phyloP scores from a whole-genome alignment of 169 alveolate genomes.

The Cryptosporidium ryanae region DNA sequence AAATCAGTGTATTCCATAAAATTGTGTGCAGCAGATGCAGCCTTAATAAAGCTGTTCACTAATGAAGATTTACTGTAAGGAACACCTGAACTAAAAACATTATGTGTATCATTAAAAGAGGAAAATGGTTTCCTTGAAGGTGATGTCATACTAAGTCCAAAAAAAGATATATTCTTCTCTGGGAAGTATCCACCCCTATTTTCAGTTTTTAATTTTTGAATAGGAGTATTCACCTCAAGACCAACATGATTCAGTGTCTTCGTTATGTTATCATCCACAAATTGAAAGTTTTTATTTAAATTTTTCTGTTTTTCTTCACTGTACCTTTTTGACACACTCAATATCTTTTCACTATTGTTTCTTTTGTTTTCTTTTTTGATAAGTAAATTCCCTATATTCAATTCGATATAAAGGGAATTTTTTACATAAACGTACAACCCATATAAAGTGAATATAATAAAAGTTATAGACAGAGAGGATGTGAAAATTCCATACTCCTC shows the following conservation, averaged over 20 bases:
- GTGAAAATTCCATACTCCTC: constrained; percentile 39
- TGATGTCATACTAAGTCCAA: constrained; percentile 40
- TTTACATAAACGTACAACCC: constrained; percentile 49
- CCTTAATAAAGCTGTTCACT: constrained; percentile 46
- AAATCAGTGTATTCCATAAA: not conserved
- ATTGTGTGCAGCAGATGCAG: constrained; percentile 30
- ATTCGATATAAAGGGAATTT: constrained; percentile 23
- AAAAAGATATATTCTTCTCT: constrained; percentile 17
- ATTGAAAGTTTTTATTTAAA: not conserved
- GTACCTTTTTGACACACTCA: constrained; percentile 26
- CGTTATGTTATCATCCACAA: not conserved
- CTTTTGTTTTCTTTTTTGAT: not conserved
- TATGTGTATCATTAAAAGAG: not conserved
- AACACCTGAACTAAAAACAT: not conserved
- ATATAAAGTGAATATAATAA: constrained; percentile 33
- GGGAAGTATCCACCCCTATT: not conserved
- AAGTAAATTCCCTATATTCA: not conserved
- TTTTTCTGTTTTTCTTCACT: constrained; percentile 20
- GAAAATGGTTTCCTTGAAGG: constrained; percentile 10
- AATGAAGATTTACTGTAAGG: constrained; percentile 21
- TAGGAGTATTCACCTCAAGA: not conserved
- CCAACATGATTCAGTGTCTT: not conserved
- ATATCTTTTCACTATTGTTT: not conserved
- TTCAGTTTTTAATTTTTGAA: not conserved
- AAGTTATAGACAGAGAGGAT: not conserved